Conservation (phyloP, 2,329 filamentous ascomycete genomes). For the Colletotrichum abscissum region DNA sequence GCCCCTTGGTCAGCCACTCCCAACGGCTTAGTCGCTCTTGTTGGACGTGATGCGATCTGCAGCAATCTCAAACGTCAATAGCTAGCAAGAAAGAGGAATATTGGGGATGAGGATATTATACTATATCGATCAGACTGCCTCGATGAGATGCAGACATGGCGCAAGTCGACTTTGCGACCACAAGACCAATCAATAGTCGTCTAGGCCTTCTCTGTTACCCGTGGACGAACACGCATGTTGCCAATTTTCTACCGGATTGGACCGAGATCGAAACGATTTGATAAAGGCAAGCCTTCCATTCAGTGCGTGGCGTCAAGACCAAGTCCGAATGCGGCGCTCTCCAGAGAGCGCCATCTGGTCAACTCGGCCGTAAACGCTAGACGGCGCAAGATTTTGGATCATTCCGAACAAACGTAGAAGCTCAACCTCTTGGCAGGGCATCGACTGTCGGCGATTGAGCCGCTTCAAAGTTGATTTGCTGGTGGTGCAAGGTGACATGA, state of each 20-base stretch:
- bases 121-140: neutral
- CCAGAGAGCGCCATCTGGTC: neutral
- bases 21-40: neutral
- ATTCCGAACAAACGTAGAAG: neutral
- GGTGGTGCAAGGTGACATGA: neutral
- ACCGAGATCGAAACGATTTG: neutral
- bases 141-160: neutral
- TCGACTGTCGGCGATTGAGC: neutral
- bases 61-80: neutral
- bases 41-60: neutral
- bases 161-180: neutral
- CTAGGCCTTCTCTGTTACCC: neutral
- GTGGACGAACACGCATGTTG: neutral
- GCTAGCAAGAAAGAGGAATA: neutral
- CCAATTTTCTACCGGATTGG: neutral
- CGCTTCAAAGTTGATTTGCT: neutral
- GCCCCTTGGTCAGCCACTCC: neutral
- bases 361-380: neutral
- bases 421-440: neutral
- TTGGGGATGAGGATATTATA: neutral
- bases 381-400: neutral
- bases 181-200: neutral
- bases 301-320: neutral
- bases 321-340: constrained; percentile 14
- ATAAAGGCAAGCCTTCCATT: neutral